These are phyloP conservation scores for Phytopythium vexans DNA, from an alignment of 352 stramenopile genomes.

Conservation along the genomic window DNA sequence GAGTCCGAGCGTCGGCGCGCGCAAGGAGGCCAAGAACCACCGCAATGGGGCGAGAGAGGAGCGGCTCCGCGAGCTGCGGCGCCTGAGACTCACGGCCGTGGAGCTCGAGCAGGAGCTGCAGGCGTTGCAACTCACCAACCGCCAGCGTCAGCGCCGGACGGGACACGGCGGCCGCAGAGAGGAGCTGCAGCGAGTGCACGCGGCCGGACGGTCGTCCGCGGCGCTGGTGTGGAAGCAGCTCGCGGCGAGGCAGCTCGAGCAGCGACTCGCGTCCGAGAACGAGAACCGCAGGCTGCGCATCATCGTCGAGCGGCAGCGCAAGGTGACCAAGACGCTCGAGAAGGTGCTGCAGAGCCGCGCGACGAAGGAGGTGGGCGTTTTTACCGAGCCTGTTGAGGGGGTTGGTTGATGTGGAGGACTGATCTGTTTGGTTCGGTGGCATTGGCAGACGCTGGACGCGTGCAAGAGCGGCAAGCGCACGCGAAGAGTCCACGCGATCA, in stretches of 20 bases:
- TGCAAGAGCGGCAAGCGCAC: slow-evolving; percentile 21
- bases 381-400: neutral
- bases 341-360: slow-evolving; percentile 28
- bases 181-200: slow-evolving; percentile 2
- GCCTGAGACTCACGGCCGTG: slow-evolving; percentile 14
- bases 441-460: slow-evolving; percentile 23
- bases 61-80: slow-evolving; percentile 24
- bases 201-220: slow-evolving; percentile 1
- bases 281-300: slow-evolving; percentile 26
- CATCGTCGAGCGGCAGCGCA: slow-evolving; percentile 24
- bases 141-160: neutral
- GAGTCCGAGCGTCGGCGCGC: too few species aligned
- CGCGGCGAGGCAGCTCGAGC: slow-evolving; percentile 27
- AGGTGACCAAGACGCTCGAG: slow-evolving; percentile 26
- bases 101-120: slow-evolving; percentile 12
- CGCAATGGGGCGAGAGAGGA: slow-evolving; percentile 32
- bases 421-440: neutral
- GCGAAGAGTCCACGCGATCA: slow-evolving; percentile 19
- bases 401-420: neutral
- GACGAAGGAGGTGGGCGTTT: slow-evolving; percentile 15
- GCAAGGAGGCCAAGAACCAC: slow-evolving; percentile 16
- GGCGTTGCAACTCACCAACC: slow-evolving; percentile 6
- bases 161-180: neutral
- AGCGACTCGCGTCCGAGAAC: slow-evolving; percentile 21
- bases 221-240: slow-evolving; percentile 26